These are phyloP conservation scores for Nitzschia putrida DNA, from an alignment of 108 stramenopile species.

Conservation along the genomic window DNA sequence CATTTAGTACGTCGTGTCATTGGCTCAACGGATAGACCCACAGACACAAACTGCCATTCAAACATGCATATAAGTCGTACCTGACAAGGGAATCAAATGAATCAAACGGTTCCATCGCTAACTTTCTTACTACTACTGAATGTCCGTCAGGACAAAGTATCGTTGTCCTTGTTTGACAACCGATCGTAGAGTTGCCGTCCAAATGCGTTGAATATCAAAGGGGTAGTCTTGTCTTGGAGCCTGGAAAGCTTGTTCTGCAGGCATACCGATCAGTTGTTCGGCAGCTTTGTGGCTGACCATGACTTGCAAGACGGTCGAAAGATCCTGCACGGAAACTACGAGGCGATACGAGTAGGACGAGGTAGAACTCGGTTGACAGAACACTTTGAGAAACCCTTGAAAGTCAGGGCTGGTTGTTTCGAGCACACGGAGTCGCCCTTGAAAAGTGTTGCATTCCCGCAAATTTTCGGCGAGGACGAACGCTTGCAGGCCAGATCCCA, in stretches of 20 bases:
- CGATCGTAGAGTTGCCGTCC: neutral
- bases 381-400: slow-evolving; percentile 3
- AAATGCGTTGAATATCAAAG: slow-evolving; percentile 1
- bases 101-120: too few relatives aligned
- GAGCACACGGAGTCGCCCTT: neutral
- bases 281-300: slow-evolving; percentile 1
- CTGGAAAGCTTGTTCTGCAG: neutral
- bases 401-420: slow-evolving; percentile 10
- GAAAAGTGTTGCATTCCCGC: neutral
- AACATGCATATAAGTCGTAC: too few relatives aligned
- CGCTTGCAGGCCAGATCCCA: neutral
- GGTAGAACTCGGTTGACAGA: neutral
- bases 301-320: slow-evolving; percentile 4
- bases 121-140: too few relatives aligned
- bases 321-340: slow-evolving; percentile 3
- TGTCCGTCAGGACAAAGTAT: slow-evolving; percentile 11
- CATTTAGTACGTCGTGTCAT: too few relatives aligned
- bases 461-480: neutral
- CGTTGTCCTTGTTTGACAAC: slow-evolving; percentile 1
- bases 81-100: too few relatives aligned
- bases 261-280: neutral
- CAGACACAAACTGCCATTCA: too few relatives aligned
- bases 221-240: neutral
- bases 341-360: neutral
- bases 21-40: too few relatives aligned